Evolutionary conservation across 371 early-diverging fungal genomes (phyloP).

Genomic region (Lichtheimia hyalospora): DNA sequence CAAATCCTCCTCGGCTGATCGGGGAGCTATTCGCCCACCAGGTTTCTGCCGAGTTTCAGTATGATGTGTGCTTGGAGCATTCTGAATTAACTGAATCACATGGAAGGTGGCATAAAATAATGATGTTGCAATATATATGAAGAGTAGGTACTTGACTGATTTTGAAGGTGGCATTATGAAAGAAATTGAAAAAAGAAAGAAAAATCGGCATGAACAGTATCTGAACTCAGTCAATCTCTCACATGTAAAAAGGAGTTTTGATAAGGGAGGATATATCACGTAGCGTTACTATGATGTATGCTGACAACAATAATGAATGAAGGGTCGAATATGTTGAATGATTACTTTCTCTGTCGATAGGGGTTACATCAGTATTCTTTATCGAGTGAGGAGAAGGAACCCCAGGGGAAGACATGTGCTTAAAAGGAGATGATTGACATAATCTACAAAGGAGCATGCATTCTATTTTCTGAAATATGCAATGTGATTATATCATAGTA

Average conservation of each 20-base stretch:
- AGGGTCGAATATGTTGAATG: no score
- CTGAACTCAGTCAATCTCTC: background rate
- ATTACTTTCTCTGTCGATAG: no score
- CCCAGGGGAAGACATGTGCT: no score
- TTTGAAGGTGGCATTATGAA: constrained; percentile 5
- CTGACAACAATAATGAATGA: background rate
- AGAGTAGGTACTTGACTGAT: constrained; percentile 3
- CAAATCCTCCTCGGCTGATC: background rate
- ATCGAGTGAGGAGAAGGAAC: no score
- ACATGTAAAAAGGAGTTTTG: background rate
- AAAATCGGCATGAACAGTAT: background rate
- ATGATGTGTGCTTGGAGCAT: background rate
- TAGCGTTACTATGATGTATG: background rate
- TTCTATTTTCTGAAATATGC: no score
- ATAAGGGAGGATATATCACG: background rate
- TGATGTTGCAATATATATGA: constrained; percentile 7
- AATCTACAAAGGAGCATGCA: no score
- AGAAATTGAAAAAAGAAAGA: constrained; percentile 6
- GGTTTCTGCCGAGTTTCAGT: background rate
- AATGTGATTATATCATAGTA: no score
- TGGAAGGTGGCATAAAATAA: constrained; percentile 13
- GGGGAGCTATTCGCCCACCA: constrained; percentile 10
- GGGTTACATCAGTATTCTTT: no score
- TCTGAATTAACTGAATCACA: constrained; percentile 3
- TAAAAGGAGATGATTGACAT: no score